These are phyloP conservation scores for Cercospora beticola DNA, from an alignment of 2,329 filamentous ascomycete genomes.

Conservation along the genomic window DNA sequence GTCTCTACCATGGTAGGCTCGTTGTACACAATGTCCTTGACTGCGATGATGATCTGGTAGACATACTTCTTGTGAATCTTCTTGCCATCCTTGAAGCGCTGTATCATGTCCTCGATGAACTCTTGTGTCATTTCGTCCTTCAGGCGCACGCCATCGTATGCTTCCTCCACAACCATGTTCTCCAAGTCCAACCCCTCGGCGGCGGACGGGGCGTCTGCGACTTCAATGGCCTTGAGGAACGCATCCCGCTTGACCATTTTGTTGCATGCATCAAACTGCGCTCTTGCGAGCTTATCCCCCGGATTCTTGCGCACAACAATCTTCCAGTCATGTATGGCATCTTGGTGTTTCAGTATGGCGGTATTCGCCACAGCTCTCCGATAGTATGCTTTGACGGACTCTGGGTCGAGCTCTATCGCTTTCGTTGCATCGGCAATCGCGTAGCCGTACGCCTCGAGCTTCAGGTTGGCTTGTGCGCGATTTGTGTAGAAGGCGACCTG, in stretches of 20 bases:
- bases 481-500: constrained; percentile 93
- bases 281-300: constrained; percentile 81
- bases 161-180: constrained; percentile 74
- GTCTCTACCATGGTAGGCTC: constrained; percentile 98
- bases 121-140: constrained; percentile 87
- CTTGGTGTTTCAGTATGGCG: constrained; percentile 83
- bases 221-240: constrained; percentile 92
- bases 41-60: constrained; percentile 89
- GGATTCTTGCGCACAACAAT: constrained; percentile 85
- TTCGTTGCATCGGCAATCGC: constrained; percentile 87
- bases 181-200: constrained; percentile 88
- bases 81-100: constrained; percentile 94
- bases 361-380: constrained; percentile 87
- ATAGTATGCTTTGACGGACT: constrained; percentile 94
- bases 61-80: constrained; percentile 95
- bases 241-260: constrained; percentile 90
- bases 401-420: constrained; percentile 83
- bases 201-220: constrained; percentile 87
- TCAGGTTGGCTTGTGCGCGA: constrained; percentile 92
- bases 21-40: constrained; percentile 84
- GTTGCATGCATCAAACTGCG: constrained; percentile 89
- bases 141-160: constrained; percentile 81
- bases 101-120: constrained; percentile 96
- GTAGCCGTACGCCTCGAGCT: constrained; percentile 91
- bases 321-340: constrained; percentile 89